Evolutionary conservation across 2,329 filamentous ascomycete species (phyloP).

Genomic region (Botrytis hyacinthi): DNA sequence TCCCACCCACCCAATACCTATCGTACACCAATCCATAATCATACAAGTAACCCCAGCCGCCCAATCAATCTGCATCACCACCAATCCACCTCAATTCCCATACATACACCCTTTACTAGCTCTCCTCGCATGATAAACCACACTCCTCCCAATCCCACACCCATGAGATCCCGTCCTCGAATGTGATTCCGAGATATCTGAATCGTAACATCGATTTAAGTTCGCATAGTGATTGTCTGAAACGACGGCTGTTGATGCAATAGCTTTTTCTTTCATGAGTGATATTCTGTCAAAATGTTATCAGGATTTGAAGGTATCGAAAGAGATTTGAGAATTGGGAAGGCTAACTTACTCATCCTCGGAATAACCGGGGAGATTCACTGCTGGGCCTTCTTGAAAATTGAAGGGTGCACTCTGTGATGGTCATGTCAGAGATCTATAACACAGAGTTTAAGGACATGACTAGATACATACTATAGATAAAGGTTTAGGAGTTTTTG

Average conservation of each 20-base stretch:
- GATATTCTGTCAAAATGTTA: slow-evolving; percentile 29
- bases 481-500: slow-evolving; percentile 25
- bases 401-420: slow-evolving; percentile 58
- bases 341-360: slow-evolving; percentile 54
- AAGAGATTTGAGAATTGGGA: neutral
- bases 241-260: slow-evolving; percentile 35
- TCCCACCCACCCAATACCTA: neutral
- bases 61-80: neutral
- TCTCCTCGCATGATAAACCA: slow-evolving; percentile 33
- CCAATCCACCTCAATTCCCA: neutral
- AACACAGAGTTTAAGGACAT: neutral
- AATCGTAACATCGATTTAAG: slow-evolving; percentile 15
- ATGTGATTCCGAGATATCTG: slow-evolving; percentile 22
- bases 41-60: neutral
- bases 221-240: slow-evolving; percentile 28
- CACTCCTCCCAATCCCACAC: slow-evolving; percentile 29
- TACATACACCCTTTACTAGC: slow-evolving; percentile 29
- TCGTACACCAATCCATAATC: slow-evolving; percentile 17
- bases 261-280: slow-evolving; percentile 38
- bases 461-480: slow-evolving; percentile 24
- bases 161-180: slow-evolving; percentile 29
- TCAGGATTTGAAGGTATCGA: neutral
- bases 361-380: slow-evolving; percentile 53
- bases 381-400: slow-evolving; percentile 52
- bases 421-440: slow-evolving; percentile 30